phyloP scores from a whole-genome alignment of 306 rosid species.

The Erythrophleum fordii region DNA sequence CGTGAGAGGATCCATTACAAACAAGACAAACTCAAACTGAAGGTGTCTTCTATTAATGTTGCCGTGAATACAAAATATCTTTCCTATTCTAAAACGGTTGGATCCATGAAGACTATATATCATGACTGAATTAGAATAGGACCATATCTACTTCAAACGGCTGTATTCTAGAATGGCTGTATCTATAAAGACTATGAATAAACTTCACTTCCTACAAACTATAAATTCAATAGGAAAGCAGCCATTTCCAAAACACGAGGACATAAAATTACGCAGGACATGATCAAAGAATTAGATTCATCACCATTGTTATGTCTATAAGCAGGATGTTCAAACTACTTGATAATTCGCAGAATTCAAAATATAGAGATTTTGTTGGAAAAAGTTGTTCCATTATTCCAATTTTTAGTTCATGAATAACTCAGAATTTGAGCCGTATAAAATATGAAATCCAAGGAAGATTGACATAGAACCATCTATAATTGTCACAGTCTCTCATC shows the following conservation, averaged over 20 bases:
- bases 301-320: conserved; percentile 5
- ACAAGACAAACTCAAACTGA: conserved; percentile 22
- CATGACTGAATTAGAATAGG: background rate
- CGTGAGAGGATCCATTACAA: conserved; percentile 43
- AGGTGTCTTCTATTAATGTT: conserved; percentile 19
- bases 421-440: conserved; percentile 3
- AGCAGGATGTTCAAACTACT: background rate
- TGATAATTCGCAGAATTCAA: background rate
- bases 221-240: background rate
- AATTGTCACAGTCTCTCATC: background rate
- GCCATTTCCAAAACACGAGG: background rate
- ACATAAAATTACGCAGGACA: background rate
- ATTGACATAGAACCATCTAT: background rate
- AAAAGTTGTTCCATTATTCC: conserved; percentile 12
- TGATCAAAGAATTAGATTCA: background rate
- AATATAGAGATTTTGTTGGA: background rate
- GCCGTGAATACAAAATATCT: background rate
- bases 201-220: background rate
- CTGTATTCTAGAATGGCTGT: background rate
- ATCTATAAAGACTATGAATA: background rate
- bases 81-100: background rate
- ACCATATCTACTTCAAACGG: background rate
- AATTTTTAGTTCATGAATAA: background rate
- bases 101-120: no score
- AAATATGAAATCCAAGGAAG: background rate